phyloP scores from a whole-genome alignment of 1,284 basidiomycete genomes.

The Takashimella koratensis region DNA sequence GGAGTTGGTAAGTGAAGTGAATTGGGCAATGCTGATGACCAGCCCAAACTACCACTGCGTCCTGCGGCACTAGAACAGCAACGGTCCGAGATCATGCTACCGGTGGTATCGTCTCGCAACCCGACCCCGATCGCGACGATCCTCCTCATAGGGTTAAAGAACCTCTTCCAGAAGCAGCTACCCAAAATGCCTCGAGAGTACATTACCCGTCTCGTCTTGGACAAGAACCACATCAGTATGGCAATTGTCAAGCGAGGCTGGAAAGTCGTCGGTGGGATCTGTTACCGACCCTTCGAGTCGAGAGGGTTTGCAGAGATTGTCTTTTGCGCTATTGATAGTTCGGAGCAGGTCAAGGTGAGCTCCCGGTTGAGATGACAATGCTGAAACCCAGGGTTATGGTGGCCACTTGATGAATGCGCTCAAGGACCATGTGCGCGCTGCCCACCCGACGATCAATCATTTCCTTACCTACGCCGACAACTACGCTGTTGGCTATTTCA shows the following conservation, averaged over 20 bases:
- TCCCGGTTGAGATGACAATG: not conserved
- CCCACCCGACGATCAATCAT: conserved; percentile 77
- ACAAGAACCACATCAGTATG: conserved; percentile 83
- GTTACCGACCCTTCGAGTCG: conserved; percentile 92
- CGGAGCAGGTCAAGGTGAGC: conserved; percentile 91
- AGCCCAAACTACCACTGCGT: conserved; percentile 51
- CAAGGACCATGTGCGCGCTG: conserved; percentile 84
- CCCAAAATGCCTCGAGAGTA: conserved; percentile 99
- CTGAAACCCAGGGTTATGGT: conserved; percentile 74
- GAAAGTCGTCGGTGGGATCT: conserved; percentile 97
- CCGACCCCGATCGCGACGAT: conserved; percentile 70
- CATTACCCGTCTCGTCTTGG: conserved; percentile 92
- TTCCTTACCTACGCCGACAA: conserved; percentile 99
- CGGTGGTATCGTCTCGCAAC: conserved; percentile 77
- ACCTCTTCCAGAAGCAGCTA: conserved; percentile 93
- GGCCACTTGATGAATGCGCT: conserved; percentile 99
- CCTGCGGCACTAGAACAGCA: conserved; percentile 78
- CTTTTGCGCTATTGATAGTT: conserved; percentile 95
- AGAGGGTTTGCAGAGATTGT: conserved; percentile 97
- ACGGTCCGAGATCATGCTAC: conserved; percentile 77
- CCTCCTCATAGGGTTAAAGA: conserved; percentile 90
- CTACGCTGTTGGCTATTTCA: conserved; percentile 98
- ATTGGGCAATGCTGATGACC: not conserved
- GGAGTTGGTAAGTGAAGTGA: conserved; percentile 30
- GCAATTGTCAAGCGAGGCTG: conserved; percentile 94